Percentiles rank a stretch among this genome's conserved stretches.
These are phyloP conservation scores for Trypanosoma vivax DNA, from an alignment of 208 protist genomes.

Conservation along the genomic window DNA sequence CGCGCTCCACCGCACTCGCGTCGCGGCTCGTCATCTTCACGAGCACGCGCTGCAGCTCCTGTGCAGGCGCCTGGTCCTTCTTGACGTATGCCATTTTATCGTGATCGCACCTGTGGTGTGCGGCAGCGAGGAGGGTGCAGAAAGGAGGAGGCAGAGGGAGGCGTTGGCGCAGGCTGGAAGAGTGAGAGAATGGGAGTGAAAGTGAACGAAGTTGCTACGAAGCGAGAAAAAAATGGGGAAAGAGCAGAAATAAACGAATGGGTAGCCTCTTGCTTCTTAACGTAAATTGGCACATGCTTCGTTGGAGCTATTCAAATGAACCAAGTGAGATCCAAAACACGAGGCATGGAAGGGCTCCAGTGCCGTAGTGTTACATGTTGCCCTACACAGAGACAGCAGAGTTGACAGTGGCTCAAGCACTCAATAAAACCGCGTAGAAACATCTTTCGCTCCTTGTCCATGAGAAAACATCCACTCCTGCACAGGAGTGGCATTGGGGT, in stretches of 20 bases:
- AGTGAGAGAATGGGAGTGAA: conserved; percentile 3
- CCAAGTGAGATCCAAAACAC: too few species aligned
- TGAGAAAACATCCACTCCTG: conserved; percentile 63
- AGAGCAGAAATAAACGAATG: too few species aligned
- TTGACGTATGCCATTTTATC: conserved; percentile 73
- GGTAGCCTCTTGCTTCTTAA: too few species aligned
- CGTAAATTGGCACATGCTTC: too few species aligned
- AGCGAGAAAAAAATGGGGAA: too few species aligned
- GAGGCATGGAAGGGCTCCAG: too few species aligned
- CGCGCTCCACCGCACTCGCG: conserved; percentile 96
- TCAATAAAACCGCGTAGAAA: conserved; percentile 14
- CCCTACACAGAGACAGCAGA: too few species aligned
- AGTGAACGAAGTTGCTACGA: too few species aligned
- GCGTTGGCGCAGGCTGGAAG: neutral
- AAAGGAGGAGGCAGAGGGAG: neutral
- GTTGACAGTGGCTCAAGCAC: too few species aligned
- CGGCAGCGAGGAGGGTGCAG: neutral
- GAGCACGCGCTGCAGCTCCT: conserved; percentile 88
- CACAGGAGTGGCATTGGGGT: conserved; percentile 13
- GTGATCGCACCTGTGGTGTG: conserved; percentile 58
- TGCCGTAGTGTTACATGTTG: too few species aligned
- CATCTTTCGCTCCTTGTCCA: conserved; percentile 15
- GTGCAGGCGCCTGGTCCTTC: conserved; percentile 50
- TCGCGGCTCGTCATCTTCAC: conserved; percentile 97
- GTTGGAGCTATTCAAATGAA: too few species aligned